Base-by-base conservation (phyloP, 495 filamentous ascomycete species). In the Podospora tetraspora region DNA sequence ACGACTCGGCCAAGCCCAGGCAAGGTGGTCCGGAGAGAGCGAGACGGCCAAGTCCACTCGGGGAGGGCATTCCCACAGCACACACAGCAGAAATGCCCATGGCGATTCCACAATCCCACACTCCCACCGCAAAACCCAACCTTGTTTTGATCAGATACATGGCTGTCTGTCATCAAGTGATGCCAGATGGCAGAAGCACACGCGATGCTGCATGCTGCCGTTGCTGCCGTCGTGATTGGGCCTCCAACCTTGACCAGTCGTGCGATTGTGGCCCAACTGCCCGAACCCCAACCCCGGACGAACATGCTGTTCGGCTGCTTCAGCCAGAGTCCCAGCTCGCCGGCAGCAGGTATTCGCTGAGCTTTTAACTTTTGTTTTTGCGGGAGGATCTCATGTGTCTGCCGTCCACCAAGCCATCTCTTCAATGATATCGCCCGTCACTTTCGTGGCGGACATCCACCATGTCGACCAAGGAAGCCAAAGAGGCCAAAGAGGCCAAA, bases 231-330 rank as follows among this genome's bases (percentile, higher is more conserved):
- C 64, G 71, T 77, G 75, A 77, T 77, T 77, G 75, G 75, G 43
- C 62, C 70, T 74, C 22, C 69, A 62, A 30, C 19, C 64, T 68
- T 68, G 66, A 61, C 70, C 64, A 64, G 66, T 69, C 62, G 68
- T 72, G 67, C 66, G 25, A 61, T 74, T 76, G 69, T 74, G 62
- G 72, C 75, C 75, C 73, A 77, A 76, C 75, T 73, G 74, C 73
- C 75, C 66, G 73, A 77, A 72, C 69, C 72, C 69, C 57, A 62
- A 66, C 61, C 69, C 69, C 64, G 34, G 65, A 68, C 62, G 22
- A 62, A 60, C 22, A 66, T 24, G 21, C 29, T n/a, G 21, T 21
- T 62, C 65, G 63, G 67, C 23, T 69, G 27, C 43, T 66, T 43
- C 23, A 43, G 37, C 43, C 43, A 52, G 16, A 52, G 43, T 52